A percentile compares a stretch with the other conserved stretches of the same genome.
These are phyloP conservation scores for Termitomyces bulborhizus DNA, from an alignment of 768 basidiomycete genomes.

Conservation along the genomic window DNA sequence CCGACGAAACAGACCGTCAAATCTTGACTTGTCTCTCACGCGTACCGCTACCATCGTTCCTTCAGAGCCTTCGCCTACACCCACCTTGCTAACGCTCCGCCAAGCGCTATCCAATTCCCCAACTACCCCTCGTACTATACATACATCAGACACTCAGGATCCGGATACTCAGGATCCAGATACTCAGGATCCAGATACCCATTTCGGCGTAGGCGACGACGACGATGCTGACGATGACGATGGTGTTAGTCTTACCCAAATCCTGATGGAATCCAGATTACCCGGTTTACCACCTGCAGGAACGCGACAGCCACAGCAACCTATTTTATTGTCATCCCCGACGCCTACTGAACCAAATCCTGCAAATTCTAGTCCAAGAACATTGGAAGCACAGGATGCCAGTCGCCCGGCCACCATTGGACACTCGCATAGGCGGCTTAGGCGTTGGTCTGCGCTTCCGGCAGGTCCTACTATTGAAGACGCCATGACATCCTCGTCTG, in stretches of 20 bases:
- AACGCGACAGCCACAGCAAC: constrained; percentile 56
- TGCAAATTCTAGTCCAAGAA: constrained; percentile 39
- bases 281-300: constrained; percentile 72
- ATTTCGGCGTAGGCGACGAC: constrained; percentile 39
- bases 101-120: constrained; percentile 53
- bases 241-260: constrained; percentile 70
- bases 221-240: constrained; percentile 58
- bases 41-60: constrained; percentile 29
- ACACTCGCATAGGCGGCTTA: constrained; percentile 38
- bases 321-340: constrained; percentile 54
- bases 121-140: constrained; percentile 16
- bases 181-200: constrained; percentile 29
- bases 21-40: constrained; percentile 54
- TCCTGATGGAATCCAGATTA: constrained; percentile 71
- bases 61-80: constrained; percentile 52
- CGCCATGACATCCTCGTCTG: constrained; percentile 8
- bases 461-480: constrained; percentile 19
- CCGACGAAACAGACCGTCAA: constrained; percentile 57
- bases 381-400: constrained; percentile 35
- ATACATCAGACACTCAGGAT: constrained; percentile 7
- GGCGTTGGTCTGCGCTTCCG: constrained; percentile 71
- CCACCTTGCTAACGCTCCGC: constrained; percentile 58
- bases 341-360: constrained; percentile 39
- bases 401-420: constrained; percentile 24
- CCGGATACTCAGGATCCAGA: background rate